Evolutionary conservation across 1,139 yeast genomes (phyloP), one percentile per base, ranked within the genome.

Genomic region (Schwanniomyces etchellsii): DNA sequence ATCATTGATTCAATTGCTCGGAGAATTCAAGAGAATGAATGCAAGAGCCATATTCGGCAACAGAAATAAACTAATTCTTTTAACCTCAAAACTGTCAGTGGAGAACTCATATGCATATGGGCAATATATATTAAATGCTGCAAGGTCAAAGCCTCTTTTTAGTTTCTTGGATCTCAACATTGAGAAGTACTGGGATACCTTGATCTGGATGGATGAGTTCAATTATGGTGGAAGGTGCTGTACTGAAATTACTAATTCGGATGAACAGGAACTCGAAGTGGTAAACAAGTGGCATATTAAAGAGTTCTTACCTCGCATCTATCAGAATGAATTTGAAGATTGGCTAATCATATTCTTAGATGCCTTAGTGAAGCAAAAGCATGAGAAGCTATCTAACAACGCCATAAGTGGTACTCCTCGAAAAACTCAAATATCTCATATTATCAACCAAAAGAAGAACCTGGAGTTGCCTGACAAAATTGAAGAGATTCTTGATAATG

Each of bases 81-180:
- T 76, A 47, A 89, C 98, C 0, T 61, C 76, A 13, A 91, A 91
- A 52, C 65, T 74, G 2, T 73, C 83, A 0, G 93, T 91, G 17
- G 96, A 82, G 38, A 86, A 82, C 45, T 86, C 96, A 1, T 86
- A 84, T 53, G 95, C 97, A 0, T 89, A 82, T 52, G 93, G 96
- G n/a, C 88, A 85, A 43, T 88, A 88, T 48, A 65, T 88, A 28
- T 69, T 85, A 27, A 82, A 84, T 42, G 78, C 94, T 2, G 77
- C 89, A 4, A 68, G 96, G 44, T 69, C 86, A 1, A 83, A 80
- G 45, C 93, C 95, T 0, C 57, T 88, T 39, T 91, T 91, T 56
- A 78, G 81, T 43, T 88, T 80, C 51, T 60, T 93, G 43, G 96
- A 89, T 44, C 59, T 93, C 43, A 62, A 64, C 18, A 81, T 91